A percentile compares a stretch with the other conserved stretches of the same genome.
These are phyloP conservation scores for Cordyceps fumosorosea DNA, from an alignment of 2,329 filamentous ascomycete species.

Conservation along the genomic window DNA sequence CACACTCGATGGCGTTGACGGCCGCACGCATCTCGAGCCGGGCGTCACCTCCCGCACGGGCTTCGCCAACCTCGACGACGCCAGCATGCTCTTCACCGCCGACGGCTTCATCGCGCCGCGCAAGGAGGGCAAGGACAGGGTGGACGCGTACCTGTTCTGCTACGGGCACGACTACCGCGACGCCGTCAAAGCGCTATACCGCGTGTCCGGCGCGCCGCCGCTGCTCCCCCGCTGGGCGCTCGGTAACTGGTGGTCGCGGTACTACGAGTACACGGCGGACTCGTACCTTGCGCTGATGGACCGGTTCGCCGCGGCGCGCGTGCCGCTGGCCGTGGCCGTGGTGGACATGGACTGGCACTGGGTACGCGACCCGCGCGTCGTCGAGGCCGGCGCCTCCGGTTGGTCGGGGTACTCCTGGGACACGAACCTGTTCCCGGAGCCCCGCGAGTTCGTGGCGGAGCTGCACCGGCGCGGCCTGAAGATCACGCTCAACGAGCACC, in stretches of 20 bases:
- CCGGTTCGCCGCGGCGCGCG: constrained; percentile 40
- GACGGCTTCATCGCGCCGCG: constrained; percentile 46
- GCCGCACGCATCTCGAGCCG: constrained; percentile 40
- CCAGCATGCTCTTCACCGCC: constrained; percentile 49
- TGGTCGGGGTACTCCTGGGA: constrained; percentile 56
- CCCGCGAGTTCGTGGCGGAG: constrained; percentile 41
- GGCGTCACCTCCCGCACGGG: constrained; percentile 46
- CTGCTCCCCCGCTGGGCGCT: constrained; percentile 50
- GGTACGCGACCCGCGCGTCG: constrained; percentile 40
- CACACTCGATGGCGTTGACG: constrained; percentile 39
- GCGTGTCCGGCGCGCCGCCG: constrained; percentile 49
- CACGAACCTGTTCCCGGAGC: constrained; percentile 39
- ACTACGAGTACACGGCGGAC: constrained; percentile 48
- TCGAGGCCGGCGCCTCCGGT: constrained; percentile 28
- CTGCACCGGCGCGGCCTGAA: constrained; percentile 47
- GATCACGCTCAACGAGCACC: constrained; percentile 55
- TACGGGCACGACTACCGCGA: constrained; percentile 51
- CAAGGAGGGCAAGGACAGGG: constrained; percentile 34
- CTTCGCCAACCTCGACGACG: constrained; percentile 47
- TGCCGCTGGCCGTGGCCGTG: constrained; percentile 54
- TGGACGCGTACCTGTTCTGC: constrained; percentile 54
- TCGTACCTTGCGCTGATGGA: constrained; percentile 54
- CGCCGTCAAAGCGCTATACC: constrained; percentile 48
- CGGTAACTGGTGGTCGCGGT: constrained; percentile 62
- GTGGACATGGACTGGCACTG: constrained; percentile 64